phyloP scores from a whole-genome alignment of 1,139 yeast genomes.

The Yamadazyma diospyri region DNA sequence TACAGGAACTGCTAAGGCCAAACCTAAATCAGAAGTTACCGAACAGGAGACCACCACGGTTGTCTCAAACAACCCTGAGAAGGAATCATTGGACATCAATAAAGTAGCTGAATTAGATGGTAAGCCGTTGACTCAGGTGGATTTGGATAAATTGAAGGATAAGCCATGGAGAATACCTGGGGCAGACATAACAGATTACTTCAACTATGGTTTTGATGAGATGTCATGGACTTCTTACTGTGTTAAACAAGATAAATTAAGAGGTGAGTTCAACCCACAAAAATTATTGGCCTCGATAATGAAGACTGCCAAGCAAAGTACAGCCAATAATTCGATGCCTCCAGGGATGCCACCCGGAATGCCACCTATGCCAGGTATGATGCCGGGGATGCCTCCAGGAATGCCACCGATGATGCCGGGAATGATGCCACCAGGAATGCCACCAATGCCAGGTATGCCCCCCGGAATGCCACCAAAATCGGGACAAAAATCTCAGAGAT shows the following conservation, averaged over 20 bases:
- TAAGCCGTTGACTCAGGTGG: slow-evolving; percentile 77
- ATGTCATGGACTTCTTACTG: slow-evolving; percentile 94
- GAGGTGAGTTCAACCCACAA: slow-evolving; percentile 74
- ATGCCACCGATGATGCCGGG: slow-evolving; percentile 17
- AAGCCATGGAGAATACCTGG: slow-evolving; percentile 99
- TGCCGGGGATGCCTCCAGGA: slow-evolving; percentile 13
- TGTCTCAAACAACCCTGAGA: slow-evolving; percentile 31
- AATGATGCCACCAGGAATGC: slow-evolving; percentile 12
- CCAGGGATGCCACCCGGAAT: slow-evolving; percentile 17
- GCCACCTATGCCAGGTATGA: slow-evolving; percentile 15
- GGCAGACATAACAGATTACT: slow-evolving; percentile 89
- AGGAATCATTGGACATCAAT: slow-evolving; percentile 63
- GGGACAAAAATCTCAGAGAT: background rate
- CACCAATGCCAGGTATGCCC: slow-evolving; percentile 16
- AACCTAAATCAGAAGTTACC: slow-evolving; percentile 25
- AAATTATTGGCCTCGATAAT: slow-evolving; percentile 44
- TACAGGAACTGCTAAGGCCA: background rate
- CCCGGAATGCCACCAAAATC: slow-evolving; percentile 17
- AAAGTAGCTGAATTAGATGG: slow-evolving; percentile 81
- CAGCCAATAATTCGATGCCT: slow-evolving; percentile 15
- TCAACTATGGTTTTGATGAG: slow-evolving; percentile 95
- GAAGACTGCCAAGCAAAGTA: slow-evolving; percentile 19
- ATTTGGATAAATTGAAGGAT: slow-evolving; percentile 77
- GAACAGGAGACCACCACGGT: slow-evolving; percentile 39
- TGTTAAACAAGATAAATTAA: slow-evolving; percentile 76